Percentiles rank a stretch among this genome's conserved stretches.
These are phyloP conservation scores for Exophiala bonariae DNA, from an alignment of 2,329 filamentous ascomycete genomes.

Conservation along the genomic window DNA sequence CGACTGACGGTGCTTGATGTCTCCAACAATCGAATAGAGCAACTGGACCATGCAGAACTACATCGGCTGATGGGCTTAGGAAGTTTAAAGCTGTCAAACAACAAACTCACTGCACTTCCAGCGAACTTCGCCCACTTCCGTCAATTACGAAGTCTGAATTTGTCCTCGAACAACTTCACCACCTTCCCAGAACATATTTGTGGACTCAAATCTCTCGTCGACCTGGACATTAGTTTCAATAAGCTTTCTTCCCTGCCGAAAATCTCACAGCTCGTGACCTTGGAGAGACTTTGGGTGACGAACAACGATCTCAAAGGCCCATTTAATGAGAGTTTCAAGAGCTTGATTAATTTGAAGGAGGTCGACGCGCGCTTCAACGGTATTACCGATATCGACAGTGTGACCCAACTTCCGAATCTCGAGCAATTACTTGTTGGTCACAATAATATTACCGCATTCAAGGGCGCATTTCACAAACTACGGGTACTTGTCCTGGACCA, in stretches of 20 bases:
- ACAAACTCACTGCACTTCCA: constrained; percentile 77
- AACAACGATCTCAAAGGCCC: constrained; percentile 84
- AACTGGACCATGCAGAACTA: constrained; percentile 81
- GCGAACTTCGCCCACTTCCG: constrained; percentile 79
- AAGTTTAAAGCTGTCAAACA: constrained; percentile 92
- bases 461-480: constrained; percentile 82
- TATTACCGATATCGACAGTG: constrained; percentile 82
- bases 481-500: constrained; percentile 86
- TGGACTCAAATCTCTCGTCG: constrained; percentile 77
- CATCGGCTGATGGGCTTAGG: constrained; percentile 73
- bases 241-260: constrained; percentile 75
- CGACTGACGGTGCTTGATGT: constrained; percentile 87
- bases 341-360: constrained; percentile 77
- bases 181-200: constrained; percentile 84
- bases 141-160: constrained; percentile 76
- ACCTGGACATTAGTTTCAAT: constrained; percentile 97
- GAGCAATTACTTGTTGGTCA: constrained; percentile 90
- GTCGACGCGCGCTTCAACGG: constrained; percentile 93
- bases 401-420: constrained; percentile 79
- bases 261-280: constrained; percentile 73
- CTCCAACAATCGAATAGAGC: constrained; percentile 88
- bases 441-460: constrained; percentile 87
- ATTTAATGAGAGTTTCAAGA: constrained; percentile 70
- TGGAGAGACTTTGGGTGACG: constrained; percentile 91
- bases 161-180: constrained; percentile 90